phyloP scores from a whole-genome alignment of 345 rosid genomes.

The Eucalyptus caleyi region DNA sequence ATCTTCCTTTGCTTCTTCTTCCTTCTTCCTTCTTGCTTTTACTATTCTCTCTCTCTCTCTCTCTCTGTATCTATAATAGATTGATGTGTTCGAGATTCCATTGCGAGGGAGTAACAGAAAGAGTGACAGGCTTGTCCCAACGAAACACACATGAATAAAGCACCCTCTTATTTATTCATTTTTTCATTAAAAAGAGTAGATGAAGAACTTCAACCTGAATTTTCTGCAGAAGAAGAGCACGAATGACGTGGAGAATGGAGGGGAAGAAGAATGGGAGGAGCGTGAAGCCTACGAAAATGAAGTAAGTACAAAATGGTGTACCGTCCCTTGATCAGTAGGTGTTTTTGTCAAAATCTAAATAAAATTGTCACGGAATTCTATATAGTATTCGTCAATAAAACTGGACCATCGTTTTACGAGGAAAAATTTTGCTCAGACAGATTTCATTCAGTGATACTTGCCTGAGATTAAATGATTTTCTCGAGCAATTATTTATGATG shows the following conservation, averaged over 20 bases:
- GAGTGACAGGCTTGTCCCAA: not conserved
- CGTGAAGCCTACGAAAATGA: constrained; percentile 68
- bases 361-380: not conserved
- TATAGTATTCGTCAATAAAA: no score
- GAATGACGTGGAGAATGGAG: constrained; percentile 23
- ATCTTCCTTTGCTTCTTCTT: not conserved
- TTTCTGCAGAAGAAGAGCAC: constrained; percentile 25
- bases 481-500: accelerated
- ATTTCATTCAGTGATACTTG: not conserved
- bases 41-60: not conserved
- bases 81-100: not conserved
- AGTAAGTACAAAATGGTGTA: constrained; percentile 16
- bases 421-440: not conserved
- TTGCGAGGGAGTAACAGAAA: not conserved
- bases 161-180: not conserved
- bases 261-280: constrained; percentile 6
- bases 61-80: no score
- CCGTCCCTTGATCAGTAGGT: not conserved
- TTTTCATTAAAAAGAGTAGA: no score
- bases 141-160: not conserved
- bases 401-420: not conserved
- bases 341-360: no score
- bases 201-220: not conserved
- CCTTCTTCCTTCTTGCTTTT: not conserved
- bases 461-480: not conserved